A percentile compares a stretch with the other conserved stretches of the same genome.
These are phyloP conservation scores for Eimeria mitis DNA, from an alignment of 169 alveolate species.

Conservation along the genomic window DNA sequence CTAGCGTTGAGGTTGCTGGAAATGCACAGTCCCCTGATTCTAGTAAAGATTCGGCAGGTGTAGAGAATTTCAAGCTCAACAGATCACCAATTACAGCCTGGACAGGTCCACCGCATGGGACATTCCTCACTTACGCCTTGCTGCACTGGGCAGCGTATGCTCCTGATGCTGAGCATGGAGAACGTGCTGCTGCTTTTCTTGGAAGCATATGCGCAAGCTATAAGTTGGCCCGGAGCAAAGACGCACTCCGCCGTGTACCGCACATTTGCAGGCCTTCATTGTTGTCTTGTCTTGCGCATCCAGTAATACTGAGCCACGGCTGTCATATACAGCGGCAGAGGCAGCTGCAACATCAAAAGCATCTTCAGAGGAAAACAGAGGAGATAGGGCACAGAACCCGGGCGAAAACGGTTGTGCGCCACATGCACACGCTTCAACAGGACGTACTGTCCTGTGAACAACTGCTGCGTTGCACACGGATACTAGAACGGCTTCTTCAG, in stretches of 20 bases:
- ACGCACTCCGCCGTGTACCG: no score
- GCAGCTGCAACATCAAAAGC: not conserved
- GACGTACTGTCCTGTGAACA: not conserved
- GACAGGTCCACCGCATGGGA: slow-evolving; percentile 6
- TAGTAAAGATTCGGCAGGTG: not conserved
- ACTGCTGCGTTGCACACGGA: slow-evolving; percentile 19
- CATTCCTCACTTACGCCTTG: slow-evolving; percentile 1
- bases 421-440: not conserved
- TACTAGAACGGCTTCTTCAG: slow-evolving; percentile 2
- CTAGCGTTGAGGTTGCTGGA: not conserved
- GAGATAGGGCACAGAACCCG: not conserved
- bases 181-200: not conserved
- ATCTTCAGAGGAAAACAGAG: not conserved
- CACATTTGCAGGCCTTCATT: not conserved
- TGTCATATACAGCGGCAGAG: not conserved
- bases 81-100: not conserved
- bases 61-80: not conserved
- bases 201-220: not conserved
- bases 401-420: not conserved
- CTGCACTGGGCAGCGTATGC: slow-evolving; percentile 8
- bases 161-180: not conserved
- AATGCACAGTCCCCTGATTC: not conserved
- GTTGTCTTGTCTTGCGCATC: not conserved
- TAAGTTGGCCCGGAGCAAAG: not conserved
- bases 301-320: not conserved